Evolutionary conservation across 352 stramenopile genomes (phyloP).

Genomic region (Pilasporangium apinafurcum): DNA sequence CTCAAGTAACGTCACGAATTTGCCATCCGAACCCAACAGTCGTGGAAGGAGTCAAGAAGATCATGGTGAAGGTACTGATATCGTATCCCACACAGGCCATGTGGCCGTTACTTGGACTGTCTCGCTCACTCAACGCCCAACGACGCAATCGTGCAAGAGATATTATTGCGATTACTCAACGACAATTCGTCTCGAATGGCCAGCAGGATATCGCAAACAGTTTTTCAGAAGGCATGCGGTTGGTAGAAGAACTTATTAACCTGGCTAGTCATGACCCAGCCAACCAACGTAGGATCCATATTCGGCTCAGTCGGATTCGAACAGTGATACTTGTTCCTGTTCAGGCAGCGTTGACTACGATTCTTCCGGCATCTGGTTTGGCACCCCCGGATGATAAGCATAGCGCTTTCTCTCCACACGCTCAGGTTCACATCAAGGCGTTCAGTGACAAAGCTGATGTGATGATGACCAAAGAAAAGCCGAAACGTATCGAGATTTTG

Average conservation of each 20-base stretch:
- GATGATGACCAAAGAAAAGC: constrained; percentile 98
- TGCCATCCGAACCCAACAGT: constrained; percentile 86
- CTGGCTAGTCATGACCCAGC: constrained; percentile 87
- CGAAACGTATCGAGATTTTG: constrained; percentile 95
- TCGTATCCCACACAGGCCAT: constrained; percentile 96
- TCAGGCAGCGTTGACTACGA: constrained; percentile 66
- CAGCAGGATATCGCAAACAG: constrained; percentile 70
- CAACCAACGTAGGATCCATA: constrained; percentile 77
- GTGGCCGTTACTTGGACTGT: constrained; percentile 95
- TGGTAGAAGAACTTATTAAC: constrained; percentile 93
- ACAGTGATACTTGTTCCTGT: constrained; percentile 76
- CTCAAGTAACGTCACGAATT: constrained; percentile 96
- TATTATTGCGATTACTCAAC: constrained; percentile 53
- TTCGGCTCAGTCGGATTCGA: constrained; percentile 63
- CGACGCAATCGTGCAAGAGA: constrained; percentile 51
- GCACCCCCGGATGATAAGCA: constrained; percentile 47
- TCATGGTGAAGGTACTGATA: constrained; percentile 90
- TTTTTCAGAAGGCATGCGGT: constrained; percentile 79
- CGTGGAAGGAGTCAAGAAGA: constrained; percentile 86
- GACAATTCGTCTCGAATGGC: constrained; percentile 60
- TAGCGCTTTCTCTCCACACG: constrained; percentile 51
- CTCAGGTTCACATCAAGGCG: constrained; percentile 80
- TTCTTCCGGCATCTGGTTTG: constrained; percentile 58
- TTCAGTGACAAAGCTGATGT: constrained; percentile 92
- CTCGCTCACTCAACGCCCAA: constrained; percentile 85